phyloP scores from a whole-genome alignment of 805 yeast genomes.

The Debaryomyces maramus region DNA sequence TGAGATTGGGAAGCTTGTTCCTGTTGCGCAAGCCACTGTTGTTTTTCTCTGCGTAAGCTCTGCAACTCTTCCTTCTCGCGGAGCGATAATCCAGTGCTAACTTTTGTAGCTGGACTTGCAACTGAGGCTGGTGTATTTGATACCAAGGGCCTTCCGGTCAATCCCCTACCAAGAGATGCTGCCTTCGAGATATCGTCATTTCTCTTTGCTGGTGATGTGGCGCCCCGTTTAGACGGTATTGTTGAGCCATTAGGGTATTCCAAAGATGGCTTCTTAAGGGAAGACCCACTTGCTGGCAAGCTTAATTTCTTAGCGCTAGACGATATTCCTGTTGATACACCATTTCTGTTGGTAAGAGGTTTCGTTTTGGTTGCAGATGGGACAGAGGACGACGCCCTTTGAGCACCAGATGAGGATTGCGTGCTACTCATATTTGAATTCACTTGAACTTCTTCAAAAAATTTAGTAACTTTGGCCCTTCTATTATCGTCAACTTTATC shows the following conservation, averaged over 20 bases:
- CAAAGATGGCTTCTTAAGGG: slow-evolving; percentile 9
- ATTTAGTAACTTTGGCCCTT: slow-evolving; percentile 62
- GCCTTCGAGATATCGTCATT: slow-evolving; percentile 29
- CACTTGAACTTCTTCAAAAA: slow-evolving; percentile 55
- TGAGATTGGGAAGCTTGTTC: slow-evolving; percentile 15
- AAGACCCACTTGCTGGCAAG: slow-evolving; percentile 7
- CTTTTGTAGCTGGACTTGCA: slow-evolving; percentile 5
- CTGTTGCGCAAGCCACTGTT: slow-evolving; percentile 35
- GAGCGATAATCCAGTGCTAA: slow-evolving; percentile 11
- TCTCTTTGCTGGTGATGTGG: slow-evolving; percentile 67
- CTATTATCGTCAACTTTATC: slow-evolving; percentile 78
- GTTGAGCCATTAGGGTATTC: slow-evolving; percentile 25
- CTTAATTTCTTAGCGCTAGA: slow-evolving; percentile 6
- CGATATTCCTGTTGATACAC: slow-evolving; percentile 8
- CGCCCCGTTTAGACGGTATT: slow-evolving; percentile 67
- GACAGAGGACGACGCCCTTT: not conserved
- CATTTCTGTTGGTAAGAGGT: slow-evolving; percentile 6
- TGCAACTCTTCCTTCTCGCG: slow-evolving; percentile 49
- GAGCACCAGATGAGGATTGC: not conserved
- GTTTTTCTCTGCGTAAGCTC: slow-evolving; percentile 53
- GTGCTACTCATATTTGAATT: slow-evolving; percentile 29
- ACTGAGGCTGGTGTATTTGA: slow-evolving; percentile 15
- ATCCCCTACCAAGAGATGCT: slow-evolving; percentile 34
- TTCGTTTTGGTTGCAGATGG: slow-evolving; percentile 1
- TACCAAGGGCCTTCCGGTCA: slow-evolving; percentile 45